A percentile compares a stretch with the other conserved stretches of the same genome.
phyloP scores from a whole-genome alignment of 2,329 filamentous ascomycete genomes.

The Fusarium equiseti region DNA sequence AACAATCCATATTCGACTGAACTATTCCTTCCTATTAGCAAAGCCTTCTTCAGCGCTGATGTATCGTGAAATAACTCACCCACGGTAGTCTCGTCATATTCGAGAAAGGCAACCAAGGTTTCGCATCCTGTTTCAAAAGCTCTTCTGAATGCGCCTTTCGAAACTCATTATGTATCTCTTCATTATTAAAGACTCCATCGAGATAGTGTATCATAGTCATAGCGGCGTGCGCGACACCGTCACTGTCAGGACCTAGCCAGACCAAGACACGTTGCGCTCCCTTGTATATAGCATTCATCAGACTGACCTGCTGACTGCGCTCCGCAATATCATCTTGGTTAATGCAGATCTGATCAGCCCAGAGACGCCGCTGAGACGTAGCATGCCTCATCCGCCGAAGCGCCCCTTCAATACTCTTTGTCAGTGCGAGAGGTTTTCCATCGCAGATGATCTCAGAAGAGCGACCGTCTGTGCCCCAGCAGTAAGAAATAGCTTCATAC shows the following conservation, averaged over 20 bases:
- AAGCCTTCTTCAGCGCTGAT: background rate
- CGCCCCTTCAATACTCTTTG: conserved; percentile 50
- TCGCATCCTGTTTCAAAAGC: conserved; percentile 45
- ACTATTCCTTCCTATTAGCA: conserved; percentile 41
- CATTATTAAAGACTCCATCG: conserved; percentile 48
- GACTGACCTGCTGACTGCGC: conserved; percentile 52
- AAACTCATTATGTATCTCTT: conserved; percentile 48
- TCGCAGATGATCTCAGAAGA: conserved; percentile 42
- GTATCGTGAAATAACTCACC: conserved; percentile 43
- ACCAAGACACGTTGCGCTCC: conserved; percentile 51
- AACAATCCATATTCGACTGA: conserved; percentile 54
- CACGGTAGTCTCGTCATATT: conserved; percentile 50
- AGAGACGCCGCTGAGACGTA: conserved; percentile 48
- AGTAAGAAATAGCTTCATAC: conserved; percentile 55
- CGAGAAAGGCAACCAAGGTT: conserved; percentile 51
- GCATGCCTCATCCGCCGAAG: conserved; percentile 47
- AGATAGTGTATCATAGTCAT: conserved; percentile 47
- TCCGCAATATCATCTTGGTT: conserved; percentile 54
- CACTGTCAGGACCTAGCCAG: conserved; percentile 52
- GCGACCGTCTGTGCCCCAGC: conserved; percentile 50
- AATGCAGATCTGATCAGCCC: conserved; percentile 58
- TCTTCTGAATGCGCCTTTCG: conserved; percentile 49
- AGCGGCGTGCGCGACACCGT: conserved; percentile 48
- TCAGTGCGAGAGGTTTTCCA: conserved; percentile 45
- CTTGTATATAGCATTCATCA: conserved; percentile 56